Base-by-base conservation (phyloP, 345 rosid genomes). In the Euphorbia peplus region DNA sequence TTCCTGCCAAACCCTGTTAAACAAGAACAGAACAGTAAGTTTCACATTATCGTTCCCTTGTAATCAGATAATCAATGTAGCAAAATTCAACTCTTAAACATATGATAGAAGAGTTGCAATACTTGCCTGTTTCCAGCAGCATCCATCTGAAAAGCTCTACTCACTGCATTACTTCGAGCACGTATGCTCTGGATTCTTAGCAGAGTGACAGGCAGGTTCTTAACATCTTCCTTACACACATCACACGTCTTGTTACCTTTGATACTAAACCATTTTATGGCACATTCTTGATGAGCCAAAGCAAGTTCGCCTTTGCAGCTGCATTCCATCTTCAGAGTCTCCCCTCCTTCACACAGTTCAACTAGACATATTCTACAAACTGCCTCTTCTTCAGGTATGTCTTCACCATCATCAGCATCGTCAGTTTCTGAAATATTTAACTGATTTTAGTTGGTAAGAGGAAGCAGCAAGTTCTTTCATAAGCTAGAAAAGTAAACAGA, bases 231-330 rank as follows among this genome's bases (percentile, higher is more conserved):
- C 75, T 83, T 88, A 78, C 98, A 91, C 29, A 91, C 97, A 51
- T 93, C 97, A 66, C 98, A 93, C 0, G 83, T 91, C 77, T 88
- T 91, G 85, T 87, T 93, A 42, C 97, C 97, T 78, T 91, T 93
- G 75, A 89, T 91, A 59, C 88, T 88, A 63, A 91, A 93, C 98
- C 98, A 93, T 82, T 93, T 93, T 18, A 91, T 75, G 55, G 97
- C 97, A 77, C 98, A 93, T 48, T 89, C 97, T 80, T 81, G 84
- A 78, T 91, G 98, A 13, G 97, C 97, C 68, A 93, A 79, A 73
- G 97, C 96, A 39, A 93, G 97, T 73, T 93, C 97, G 0, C 98
- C 98, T 88, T 89, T 93, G 85, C 97, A 93, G 79, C 96, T 93
- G 85, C 97, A 93, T 73, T 93, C 98, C 95, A 93, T 89, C 87